Evolutionary conservation across 495 filamentous ascomycete genomes (phyloP).

Genomic region (Penicillium robsamsonii): DNA sequence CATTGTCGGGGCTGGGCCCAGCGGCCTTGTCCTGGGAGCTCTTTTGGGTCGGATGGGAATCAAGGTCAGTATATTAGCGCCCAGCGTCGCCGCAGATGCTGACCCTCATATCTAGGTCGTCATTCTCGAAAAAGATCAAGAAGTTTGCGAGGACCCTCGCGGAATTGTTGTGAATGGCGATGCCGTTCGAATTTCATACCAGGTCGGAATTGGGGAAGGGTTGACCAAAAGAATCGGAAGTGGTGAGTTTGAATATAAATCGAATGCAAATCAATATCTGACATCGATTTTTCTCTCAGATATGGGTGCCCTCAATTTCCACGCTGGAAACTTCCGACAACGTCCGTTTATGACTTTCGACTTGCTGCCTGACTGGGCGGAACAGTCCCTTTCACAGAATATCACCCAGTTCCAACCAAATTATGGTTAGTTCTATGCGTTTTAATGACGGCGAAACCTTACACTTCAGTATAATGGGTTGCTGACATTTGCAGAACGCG

Average conservation of each 20-base stretch:
- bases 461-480: not conserved
- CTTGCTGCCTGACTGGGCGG: conserved; percentile 15
- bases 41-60: conserved; percentile 26
- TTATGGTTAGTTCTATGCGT: conserved; percentile 3
- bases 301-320: conserved; percentile 15
- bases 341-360: conserved; percentile 16
- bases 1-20: not conserved
- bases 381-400: conserved; percentile 20
- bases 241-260: conserved; percentile 6
- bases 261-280: too few species aligned
- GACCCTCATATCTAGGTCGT: conserved; percentile 3
- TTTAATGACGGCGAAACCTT: not conserved
- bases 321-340: conserved; percentile 4
- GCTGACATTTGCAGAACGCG: conserved; percentile 5
- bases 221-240: conserved; percentile 19
- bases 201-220: conserved; percentile 36
- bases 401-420: conserved; percentile 23
- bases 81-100: not conserved
- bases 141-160: conserved; percentile 42
- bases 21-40: not conserved
- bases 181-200: conserved; percentile 38
- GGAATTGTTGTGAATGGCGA: conserved; percentile 44
- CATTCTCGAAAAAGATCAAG: conserved; percentile 39
- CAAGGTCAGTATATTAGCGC: conserved; percentile 23
- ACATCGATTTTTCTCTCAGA: not conserved